Base-by-base conservation (phyloP, 2,329 filamentous ascomycete species). In the Talaromyces marneffei region DNA sequence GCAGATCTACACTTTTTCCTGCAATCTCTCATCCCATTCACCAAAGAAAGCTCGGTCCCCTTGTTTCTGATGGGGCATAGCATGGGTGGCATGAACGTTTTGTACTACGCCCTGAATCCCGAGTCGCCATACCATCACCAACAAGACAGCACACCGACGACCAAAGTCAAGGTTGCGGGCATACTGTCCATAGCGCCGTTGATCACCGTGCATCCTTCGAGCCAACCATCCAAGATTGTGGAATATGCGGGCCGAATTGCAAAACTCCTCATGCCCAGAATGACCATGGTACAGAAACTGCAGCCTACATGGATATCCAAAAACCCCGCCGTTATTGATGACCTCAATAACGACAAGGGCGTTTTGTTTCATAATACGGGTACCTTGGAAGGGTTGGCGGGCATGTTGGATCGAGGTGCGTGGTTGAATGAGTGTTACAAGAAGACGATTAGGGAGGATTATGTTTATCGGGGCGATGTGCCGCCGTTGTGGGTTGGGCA, bases 21-120 rank as follows among this genome's bases (percentile, higher is more conserved):
- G 66, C 80, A 80, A 62, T 77, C 79, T 33, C 83, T 88, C 64
- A 77, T 87, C 4, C 81, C 81, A 9, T 64, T 62, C 25, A 72
- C 75, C 42, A 64, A 67, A 50, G 63, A 69, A 39, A 67, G 72
- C 27, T 63, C 74, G 25, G 69, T 75, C 3, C 77, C 80, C 37
- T 62, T 95, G 16, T 97, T 96, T 76, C 82, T 97, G 20, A 86
- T 94, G 79, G 92, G 92, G 58, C 91, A 96, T 75, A 92, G 88
- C 23, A 96, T 96, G 91, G 92, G 92, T 66, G 92, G 92, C 62
- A 90, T 86, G 25, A 83, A 95, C 75, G 83, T 87, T 5, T 78
- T 96, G 8, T 86, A 84, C 46, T 87, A 85, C 67, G 78, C 71
- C 14, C 67, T 76, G n/a, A 65, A 71, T n/a, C 71, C 68, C 25